Conservation (phyloP, 2,329 filamentous ascomycete genomes). For the Fusarium sp. region DNA sequence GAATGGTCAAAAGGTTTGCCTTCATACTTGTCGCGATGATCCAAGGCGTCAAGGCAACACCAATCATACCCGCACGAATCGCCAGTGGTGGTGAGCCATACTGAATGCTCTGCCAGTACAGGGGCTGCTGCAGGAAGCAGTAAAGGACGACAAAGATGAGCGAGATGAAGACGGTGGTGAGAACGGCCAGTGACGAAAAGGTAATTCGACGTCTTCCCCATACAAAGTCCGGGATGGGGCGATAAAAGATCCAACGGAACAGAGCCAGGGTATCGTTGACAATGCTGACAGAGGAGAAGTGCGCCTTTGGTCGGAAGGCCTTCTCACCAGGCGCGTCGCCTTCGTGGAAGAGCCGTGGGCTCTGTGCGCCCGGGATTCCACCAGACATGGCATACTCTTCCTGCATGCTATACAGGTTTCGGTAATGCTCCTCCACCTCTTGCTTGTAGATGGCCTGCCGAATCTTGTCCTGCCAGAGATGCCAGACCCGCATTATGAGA, state of each 20-base stretch:
- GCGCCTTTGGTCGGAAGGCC: constrained; percentile 73
- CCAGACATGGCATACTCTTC: constrained; percentile 59
- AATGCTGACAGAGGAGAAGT: constrained; percentile 78
- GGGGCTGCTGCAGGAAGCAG: constrained; percentile 86
- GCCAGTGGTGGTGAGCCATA: constrained; percentile 91
- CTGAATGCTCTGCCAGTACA: constrained; percentile 89
- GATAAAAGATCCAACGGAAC: constrained; percentile 89
- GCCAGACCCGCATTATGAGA: constrained; percentile 79
- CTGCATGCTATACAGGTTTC: constrained; percentile 63
- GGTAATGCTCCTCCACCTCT: constrained; percentile 76
- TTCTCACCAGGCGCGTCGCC: constrained; percentile 65
- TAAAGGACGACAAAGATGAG: constrained; percentile 82
- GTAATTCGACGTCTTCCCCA: constrained; percentile 77
- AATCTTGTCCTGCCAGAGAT: constrained; percentile 94
- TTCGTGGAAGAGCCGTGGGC: constrained; percentile 81
- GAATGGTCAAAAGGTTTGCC: constrained; percentile 83
- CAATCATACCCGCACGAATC: constrained; percentile 89
- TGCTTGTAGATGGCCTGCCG: constrained; percentile 90
- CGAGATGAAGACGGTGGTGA: constrained; percentile 75
- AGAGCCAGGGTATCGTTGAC: constrained; percentile 86
- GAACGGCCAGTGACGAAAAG: constrained; percentile 83
- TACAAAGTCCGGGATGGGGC: constrained; percentile 80
- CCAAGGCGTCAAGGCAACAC: constrained; percentile 92
- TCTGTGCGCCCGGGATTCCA: constrained; percentile 61
- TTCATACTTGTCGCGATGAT: constrained; percentile 92